Conservation (phyloP, 176 grass and related monocot genomes). For the Typha latifolia region DNA sequence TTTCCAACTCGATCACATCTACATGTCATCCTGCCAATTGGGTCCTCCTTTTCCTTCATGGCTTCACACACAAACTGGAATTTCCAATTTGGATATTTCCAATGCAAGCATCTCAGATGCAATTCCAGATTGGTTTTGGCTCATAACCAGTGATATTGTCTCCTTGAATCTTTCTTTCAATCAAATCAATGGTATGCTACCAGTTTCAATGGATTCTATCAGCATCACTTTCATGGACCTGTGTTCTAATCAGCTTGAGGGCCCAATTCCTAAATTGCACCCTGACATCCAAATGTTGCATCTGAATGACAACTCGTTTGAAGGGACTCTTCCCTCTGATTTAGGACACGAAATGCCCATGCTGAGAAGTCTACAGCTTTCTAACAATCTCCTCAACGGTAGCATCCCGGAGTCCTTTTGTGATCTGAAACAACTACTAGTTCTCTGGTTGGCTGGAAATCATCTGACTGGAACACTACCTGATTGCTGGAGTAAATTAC, state of each 20-base stretch:
- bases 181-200: constrained; percentile 1
- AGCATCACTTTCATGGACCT: neutral
- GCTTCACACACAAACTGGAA: neutral
- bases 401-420: neutral
- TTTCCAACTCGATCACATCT: neutral
- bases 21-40: neutral
- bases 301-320: constrained; percentile 3
- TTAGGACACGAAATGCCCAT: neutral
- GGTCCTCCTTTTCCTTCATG: constrained; percentile 7
- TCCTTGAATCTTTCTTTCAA: constrained; percentile 4
- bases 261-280: constrained; percentile 1
- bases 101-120: constrained; percentile 3
- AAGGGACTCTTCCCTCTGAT: neutral
- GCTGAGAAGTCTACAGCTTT: neutral
- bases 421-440: neutral
- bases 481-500: neutral
- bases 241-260: constrained; percentile 3
- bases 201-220: neutral
- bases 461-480: neutral
- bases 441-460: neutral
- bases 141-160: neutral
- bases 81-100: neutral
- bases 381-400: neutral
- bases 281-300: neutral
- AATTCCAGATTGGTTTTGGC: constrained; percentile 14